These are phyloP conservation scores for sweet orange (Citrus sinensis) DNA, from an alignment of 345 rosid genomes.

Conservation along the genomic window DVS_A1.0 CM039168.1:24645501-24646000, in stretches of 20 bases:
- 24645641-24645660: not conserved
- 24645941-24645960: not conserved
- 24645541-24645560: not conserved
- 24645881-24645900: not conserved
- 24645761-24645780: constrained; percentile 73
- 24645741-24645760: constrained; percentile 91
- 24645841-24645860: not conserved
- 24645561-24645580: not conserved
- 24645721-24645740: constrained; percentile 11
- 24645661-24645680: not conserved
- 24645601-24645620: not conserved
- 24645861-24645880: not conserved
- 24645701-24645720: not conserved
- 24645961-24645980: not conserved
- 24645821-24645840: not conserved
- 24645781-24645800: constrained; percentile 57
- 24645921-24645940: not conserved
- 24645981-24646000: not conserved
- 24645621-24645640: not conserved
- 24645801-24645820: not conserved
- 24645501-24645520: not conserved
- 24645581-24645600: not conserved
- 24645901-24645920: not conserved
- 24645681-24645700: not conserved
- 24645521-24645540: not conserved